Conservation (phyloP, 176 grass and related monocot genomes). For the Eremochloa ophiuroides region DNA sequence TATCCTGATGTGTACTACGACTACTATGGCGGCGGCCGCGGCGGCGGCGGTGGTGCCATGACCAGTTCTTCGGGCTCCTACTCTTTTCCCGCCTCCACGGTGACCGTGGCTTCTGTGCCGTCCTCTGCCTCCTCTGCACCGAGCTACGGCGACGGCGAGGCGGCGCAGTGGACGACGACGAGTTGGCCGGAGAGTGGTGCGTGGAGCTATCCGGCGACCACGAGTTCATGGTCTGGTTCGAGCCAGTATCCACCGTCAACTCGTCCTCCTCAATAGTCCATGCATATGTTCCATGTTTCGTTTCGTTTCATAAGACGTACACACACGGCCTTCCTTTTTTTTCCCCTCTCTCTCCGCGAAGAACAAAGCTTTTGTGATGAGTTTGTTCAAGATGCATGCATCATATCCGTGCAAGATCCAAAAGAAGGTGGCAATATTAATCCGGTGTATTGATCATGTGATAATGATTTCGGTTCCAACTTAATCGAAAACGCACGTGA, state of each 20-base stretch:
- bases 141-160: constrained; percentile 6
- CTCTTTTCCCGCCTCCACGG: constrained; percentile 23
- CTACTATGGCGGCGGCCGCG: background rate
- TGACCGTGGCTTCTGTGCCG: constrained; percentile 34
- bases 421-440: background rate
- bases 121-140: constrained; percentile 17
- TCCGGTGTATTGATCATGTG: background rate
- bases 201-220: constrained; percentile 35
- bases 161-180: constrained; percentile 15
- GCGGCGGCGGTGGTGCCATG: background rate
- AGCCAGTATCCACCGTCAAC: constrained; percentile 35
- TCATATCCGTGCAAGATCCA: background rate
- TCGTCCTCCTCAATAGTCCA: constrained; percentile 22
- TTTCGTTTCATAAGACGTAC: background rate
- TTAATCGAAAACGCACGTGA: constrained; percentile 5
- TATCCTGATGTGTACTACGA: constrained; percentile 20
- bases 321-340: background rate
- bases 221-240: constrained; percentile 33
- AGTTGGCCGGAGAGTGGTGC: background rate
- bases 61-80: constrained; percentile 19
- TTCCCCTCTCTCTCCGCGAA: background rate
- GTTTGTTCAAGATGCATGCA: background rate
- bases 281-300: background rate
- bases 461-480: background rate
- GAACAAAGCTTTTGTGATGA: background rate